phyloP scores from a whole-genome alignment of 2,329 filamentous ascomycete species.

The Botrytis fragariae region DNA sequence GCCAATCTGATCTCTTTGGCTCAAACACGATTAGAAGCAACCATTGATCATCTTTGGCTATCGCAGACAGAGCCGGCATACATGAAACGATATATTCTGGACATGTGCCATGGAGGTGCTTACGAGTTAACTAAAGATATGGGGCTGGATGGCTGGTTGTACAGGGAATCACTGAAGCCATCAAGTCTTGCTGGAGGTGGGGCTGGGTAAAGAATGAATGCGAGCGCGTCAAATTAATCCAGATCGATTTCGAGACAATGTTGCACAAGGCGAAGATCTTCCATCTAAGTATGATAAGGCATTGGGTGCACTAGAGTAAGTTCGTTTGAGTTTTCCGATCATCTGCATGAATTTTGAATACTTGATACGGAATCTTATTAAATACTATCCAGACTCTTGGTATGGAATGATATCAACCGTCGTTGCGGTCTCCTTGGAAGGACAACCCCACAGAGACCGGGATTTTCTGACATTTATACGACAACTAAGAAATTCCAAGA shows the following conservation, averaged over 20 bases:
- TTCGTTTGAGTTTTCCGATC: not conserved
- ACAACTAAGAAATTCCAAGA: not conserved
- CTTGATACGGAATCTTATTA: not conserved
- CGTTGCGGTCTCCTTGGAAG: not conserved
- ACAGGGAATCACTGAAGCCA: not conserved
- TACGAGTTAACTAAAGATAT: not conserved
- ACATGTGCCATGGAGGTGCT: not conserved
- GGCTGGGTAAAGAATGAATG: not conserved
- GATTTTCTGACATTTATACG: not conserved
- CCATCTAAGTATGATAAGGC: not conserved
- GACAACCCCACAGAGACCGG: not conserved
- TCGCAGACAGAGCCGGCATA: constrained; percentile 21
- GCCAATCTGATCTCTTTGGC: constrained; percentile 8
- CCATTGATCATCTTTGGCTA: constrained; percentile 20
- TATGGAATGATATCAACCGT: not conserved
- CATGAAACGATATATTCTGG: not conserved
- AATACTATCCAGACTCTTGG: not conserved
- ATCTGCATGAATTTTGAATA: no score
- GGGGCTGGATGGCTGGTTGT: not conserved
- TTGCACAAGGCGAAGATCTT: not conserved
- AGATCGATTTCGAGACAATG: constrained; percentile 2
- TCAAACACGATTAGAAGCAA: not conserved
- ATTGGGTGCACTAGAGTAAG: not conserved
- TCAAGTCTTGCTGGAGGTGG: not conserved
- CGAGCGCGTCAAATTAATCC: not conserved